A percentile compares a stretch with the other conserved stretches of the same genome.
phyloP scores from a whole-genome alignment of 495 filamentous ascomycete genomes.

The Penicillium herquei region DNA sequence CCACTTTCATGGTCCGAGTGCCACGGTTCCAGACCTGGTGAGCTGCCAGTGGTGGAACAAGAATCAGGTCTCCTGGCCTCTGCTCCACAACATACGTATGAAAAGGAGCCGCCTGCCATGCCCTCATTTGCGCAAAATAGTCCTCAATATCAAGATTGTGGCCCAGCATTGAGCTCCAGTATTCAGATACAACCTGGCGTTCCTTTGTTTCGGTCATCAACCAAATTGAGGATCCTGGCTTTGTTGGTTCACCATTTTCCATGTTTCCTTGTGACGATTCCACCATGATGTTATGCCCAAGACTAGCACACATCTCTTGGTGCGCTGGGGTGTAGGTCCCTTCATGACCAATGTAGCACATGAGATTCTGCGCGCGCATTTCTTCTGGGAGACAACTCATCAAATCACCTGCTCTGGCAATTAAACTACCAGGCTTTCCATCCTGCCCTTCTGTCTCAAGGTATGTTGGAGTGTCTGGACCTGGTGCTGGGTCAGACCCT shows the following conservation, averaged over 20 bases:
- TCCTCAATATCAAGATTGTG: slow-evolving; percentile 96
- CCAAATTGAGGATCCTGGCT: slow-evolving; percentile 88
- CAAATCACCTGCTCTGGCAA: slow-evolving; percentile 75
- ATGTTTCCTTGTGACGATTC: slow-evolving; percentile 64
- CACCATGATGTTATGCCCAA: slow-evolving; percentile 98
- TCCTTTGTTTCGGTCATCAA: slow-evolving; percentile 96
- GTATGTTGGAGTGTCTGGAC: not conserved
- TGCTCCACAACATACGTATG: slow-evolving; percentile 92
- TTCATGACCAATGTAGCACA: slow-evolving; percentile 98
- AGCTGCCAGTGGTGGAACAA: slow-evolving; percentile 93
- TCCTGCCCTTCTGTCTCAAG: not conserved
- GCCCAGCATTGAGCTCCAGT: slow-evolving; percentile 85
- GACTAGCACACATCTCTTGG: slow-evolving; percentile 93
- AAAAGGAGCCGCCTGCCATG: slow-evolving; percentile 91
- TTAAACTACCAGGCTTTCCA: slow-evolving; percentile 9
- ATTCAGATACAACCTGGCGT: slow-evolving; percentile 81
- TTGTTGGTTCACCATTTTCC: slow-evolving; percentile 64
- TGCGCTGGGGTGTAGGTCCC: slow-evolving; percentile 96
- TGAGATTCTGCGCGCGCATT: slow-evolving; percentile 92
- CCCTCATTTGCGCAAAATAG: slow-evolving; percentile 90
- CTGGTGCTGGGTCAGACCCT: slow-evolving; percentile 5
- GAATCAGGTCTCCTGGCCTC: slow-evolving; percentile 86
- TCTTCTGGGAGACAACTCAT: slow-evolving; percentile 86
- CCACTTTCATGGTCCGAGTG: slow-evolving; percentile 91
- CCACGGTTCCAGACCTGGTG: slow-evolving; percentile 99